Evolutionary conservation across 495 filamentous ascomycete genomes (phyloP).

Genomic region (Aspergillus bertholletiae): DNA sequence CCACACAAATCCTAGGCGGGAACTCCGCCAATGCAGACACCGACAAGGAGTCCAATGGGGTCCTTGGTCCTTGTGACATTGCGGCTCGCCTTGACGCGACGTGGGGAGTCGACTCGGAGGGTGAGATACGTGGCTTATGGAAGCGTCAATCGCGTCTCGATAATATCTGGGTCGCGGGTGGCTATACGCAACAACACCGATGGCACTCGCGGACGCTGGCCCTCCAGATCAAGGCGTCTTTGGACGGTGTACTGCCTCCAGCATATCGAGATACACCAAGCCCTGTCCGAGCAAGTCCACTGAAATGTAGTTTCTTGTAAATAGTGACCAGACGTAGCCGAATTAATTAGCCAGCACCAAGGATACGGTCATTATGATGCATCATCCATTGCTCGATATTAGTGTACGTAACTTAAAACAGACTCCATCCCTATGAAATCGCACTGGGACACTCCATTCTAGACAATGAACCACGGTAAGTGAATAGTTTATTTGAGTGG

Average conservation of each 20-base stretch:
- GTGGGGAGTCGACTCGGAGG: conserved; percentile 36
- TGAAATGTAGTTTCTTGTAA: too few species aligned
- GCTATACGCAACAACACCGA: conserved; percentile 26
- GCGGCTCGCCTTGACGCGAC: conserved; percentile 31
- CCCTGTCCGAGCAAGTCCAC: too few species aligned
- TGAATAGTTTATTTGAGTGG: too few species aligned
- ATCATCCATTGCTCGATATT: too few species aligned
- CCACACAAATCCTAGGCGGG: conserved; percentile 23
- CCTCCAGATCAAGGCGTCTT: conserved; percentile 27
- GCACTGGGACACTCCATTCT: too few species aligned
- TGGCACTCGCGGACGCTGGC: conserved; percentile 36
- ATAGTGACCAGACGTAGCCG: too few species aligned
- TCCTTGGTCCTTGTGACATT: conserved; percentile 19
- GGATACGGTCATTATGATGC: too few species aligned
- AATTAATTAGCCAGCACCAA: too few species aligned
- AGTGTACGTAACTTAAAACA: too few species aligned
- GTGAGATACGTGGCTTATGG: conserved; percentile 34
- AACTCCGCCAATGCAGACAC: background rate
- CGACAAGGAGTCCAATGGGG: background rate
- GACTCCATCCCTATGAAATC: too few species aligned
- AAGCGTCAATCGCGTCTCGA: conserved; percentile 31
- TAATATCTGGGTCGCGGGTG: conserved; percentile 37
- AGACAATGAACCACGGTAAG: too few species aligned
- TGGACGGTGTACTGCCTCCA: conserved; percentile 20
- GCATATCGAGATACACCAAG: conserved; percentile 16